Evolutionary conservation across 2,329 filamentous ascomycete genomes (phyloP).

Genomic region (Fusarium sp.): DNA sequence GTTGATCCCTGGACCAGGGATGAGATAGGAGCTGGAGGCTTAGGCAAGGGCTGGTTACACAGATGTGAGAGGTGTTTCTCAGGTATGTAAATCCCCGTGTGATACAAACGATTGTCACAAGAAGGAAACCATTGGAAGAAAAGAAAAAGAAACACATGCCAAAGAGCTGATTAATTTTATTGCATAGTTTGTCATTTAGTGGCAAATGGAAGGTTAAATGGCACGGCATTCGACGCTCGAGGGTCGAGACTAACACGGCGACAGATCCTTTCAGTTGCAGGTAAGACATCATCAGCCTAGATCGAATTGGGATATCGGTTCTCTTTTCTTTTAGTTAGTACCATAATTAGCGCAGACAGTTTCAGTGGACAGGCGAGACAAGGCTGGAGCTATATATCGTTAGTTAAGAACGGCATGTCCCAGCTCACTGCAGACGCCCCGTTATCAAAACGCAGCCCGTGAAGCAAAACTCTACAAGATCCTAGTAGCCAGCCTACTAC

Average conservation of each 20-base stretch:
- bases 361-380: constrained; percentile 3
- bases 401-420: neutral
- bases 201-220: constrained; percentile 26
- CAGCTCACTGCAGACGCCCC: neutral
- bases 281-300: constrained; percentile 19
- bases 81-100: constrained; percentile 4
- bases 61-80: constrained; percentile 7
- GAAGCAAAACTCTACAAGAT: neutral
- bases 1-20: constrained; percentile 11
- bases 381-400: constrained; percentile 15
- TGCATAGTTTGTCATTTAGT: constrained; percentile 7
- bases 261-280: constrained; percentile 8
- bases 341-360: neutral
- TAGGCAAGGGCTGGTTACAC: constrained; percentile 14
- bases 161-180: constrained; percentile 33
- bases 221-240: constrained; percentile 1
- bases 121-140: constrained; percentile 2
- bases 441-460: neutral
- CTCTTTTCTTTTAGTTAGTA: constrained; percentile 1
- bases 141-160: constrained; percentile 2
- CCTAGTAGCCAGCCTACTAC: neutral
- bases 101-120: neutral
- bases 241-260: neutral
- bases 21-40: neutral
- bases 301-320: constrained; percentile 4